Percentiles rank a stretch among this genome's conserved stretches.
phyloP scores from a whole-genome alignment of 495 filamentous ascomycete genomes.

The Penicillium steckii region DNA sequence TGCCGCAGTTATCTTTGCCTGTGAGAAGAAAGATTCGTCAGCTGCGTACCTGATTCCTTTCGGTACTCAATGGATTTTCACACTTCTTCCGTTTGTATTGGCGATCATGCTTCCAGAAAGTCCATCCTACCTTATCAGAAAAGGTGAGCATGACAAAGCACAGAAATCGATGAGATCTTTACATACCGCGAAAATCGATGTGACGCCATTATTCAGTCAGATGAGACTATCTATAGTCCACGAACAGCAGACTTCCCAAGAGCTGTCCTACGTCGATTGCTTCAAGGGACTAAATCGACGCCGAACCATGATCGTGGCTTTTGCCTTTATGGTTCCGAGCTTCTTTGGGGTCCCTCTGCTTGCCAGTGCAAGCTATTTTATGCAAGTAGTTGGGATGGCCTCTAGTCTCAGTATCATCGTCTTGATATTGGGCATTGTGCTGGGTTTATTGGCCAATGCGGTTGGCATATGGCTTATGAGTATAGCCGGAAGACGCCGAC shows the following conservation, averaged over 20 bases:
- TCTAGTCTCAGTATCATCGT: constrained; percentile 27
- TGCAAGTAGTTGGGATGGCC: constrained; percentile 34
- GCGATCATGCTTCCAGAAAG: constrained; percentile 15
- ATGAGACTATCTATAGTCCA: constrained; percentile 20
- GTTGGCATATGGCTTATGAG: constrained; percentile 28
- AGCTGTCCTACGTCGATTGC: constrained; percentile 39
- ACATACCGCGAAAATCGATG: constrained; percentile 6
- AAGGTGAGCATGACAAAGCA: constrained; percentile 8
- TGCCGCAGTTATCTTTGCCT: constrained; percentile 34
- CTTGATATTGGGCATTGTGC: constrained; percentile 25
- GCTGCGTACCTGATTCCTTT: constrained; percentile 22
- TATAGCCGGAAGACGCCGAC: constrained; percentile 21
- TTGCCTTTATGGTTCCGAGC: constrained; percentile 27
- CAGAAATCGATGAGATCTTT: constrained; percentile 6
- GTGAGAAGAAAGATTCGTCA: constrained; percentile 8
- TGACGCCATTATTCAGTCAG: constrained; percentile 4
- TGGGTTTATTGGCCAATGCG: constrained; percentile 27
- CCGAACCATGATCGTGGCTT: constrained; percentile 48
- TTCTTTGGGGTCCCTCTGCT: constrained; percentile 31
- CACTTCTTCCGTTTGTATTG: constrained; percentile 17
- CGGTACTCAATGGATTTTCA: constrained; percentile 26
- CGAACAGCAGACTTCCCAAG: constrained; percentile 16
- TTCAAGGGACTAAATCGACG: constrained; percentile 43
- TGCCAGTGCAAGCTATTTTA: constrained; percentile 31
- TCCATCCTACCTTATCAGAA: constrained; percentile 17